Conservation (phyloP, 148 eudicot genomes). For the Oxyria digyna region DNA sequence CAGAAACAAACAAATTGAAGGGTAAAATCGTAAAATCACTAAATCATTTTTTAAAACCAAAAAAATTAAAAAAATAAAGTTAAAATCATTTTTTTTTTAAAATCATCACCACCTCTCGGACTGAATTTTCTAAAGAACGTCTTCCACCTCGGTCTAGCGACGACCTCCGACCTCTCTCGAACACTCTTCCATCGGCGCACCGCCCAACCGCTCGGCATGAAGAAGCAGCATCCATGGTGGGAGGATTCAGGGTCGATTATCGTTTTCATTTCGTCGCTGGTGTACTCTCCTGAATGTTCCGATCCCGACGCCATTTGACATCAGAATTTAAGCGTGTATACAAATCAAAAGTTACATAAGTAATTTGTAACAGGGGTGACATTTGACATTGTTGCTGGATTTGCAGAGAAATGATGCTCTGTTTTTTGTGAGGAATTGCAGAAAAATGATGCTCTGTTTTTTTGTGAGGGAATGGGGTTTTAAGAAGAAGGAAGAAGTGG, state of each 20-base stretch:
- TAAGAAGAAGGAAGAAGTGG: not conserved
- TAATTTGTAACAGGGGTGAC: too few species aligned
- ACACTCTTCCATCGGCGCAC: conserved; percentile 15
- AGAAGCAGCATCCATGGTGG: conserved; percentile 22
- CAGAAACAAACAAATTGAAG: too few species aligned
- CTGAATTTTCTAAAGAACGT: conserved; percentile 30
- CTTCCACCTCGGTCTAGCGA: conserved; percentile 38
- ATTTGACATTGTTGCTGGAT: not conserved
- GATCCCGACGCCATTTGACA: not conserved
- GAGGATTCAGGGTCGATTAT: conserved; percentile 7
- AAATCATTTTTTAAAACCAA: too few species aligned
- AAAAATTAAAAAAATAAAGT: too few species aligned
- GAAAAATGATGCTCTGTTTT: too few species aligned
- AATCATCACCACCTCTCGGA: too few species aligned
- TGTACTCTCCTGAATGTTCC: not conserved
- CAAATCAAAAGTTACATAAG: too few species aligned
- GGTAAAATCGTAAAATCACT: too few species aligned
- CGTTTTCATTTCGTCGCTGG: not conserved
- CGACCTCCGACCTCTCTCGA: conserved; percentile 37
- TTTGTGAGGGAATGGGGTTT: not conserved
- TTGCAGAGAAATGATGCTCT: not conserved
- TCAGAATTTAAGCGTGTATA: too few species aligned
- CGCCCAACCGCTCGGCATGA: conserved; percentile 17
- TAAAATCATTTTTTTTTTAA: too few species aligned
- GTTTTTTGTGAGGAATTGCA: not conserved